Conservation (phyloP, 768 basidiomycete genomes). For the Serendipita sp. region DNA sequence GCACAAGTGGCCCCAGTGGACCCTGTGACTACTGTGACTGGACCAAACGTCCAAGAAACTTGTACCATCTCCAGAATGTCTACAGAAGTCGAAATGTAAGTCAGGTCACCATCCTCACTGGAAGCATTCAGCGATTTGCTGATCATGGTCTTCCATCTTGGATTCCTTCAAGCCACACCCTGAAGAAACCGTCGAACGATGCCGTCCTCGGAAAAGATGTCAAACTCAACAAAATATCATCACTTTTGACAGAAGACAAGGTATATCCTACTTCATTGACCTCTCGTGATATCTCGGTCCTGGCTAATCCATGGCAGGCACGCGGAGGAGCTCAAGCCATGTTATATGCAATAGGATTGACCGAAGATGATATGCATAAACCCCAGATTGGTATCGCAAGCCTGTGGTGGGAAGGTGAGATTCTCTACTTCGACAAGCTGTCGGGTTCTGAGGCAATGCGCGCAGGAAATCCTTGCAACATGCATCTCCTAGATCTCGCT, state of each 20-base stretch:
- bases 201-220: conserved; percentile 9
- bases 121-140: neutral
- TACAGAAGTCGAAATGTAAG: neutral
- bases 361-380: conserved; percentile 68
- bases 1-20: no score
- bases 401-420: conserved; percentile 82
- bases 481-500: conserved; percentile 65
- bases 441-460: neutral
- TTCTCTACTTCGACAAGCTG: conserved; percentile 13
- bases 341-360: conserved; percentile 67
- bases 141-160: neutral
- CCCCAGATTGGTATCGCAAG: conserved; percentile 83
- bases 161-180: neutral
- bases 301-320: conserved; percentile 21
- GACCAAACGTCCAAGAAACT: no score
- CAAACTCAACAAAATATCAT: conserved; percentile 60
- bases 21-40: no score
- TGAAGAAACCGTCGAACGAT: neutral
- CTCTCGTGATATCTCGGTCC: neutral
- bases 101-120: neutral
- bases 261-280: conserved; percentile 21
- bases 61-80: neutral
- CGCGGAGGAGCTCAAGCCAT: conserved; percentile 75
- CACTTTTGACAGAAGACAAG: conserved; percentile 63
- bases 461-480: conserved; percentile 73